Evolutionary conservation across 192 early-diverging fungal species (phyloP).

Genomic region (Funneliformis mosseae): DNA sequence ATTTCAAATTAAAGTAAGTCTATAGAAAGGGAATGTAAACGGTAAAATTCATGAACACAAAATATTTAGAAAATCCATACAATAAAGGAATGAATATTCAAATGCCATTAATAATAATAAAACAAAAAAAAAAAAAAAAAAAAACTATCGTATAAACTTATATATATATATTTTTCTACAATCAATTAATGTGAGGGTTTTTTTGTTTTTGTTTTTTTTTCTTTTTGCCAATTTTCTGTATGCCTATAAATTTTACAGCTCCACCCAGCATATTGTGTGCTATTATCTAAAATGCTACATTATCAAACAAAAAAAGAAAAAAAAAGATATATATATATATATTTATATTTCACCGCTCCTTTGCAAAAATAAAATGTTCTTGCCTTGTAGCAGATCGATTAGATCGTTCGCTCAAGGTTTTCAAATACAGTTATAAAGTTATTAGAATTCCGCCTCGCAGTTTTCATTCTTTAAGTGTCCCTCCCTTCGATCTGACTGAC

Average conservation of each 20-base stretch:
- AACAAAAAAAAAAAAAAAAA: too few relatives aligned
- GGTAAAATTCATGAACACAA: not conserved
- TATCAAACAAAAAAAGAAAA: not conserved
- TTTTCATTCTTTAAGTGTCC: not conserved
- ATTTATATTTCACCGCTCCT: not conserved
- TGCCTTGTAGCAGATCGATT: not conserved
- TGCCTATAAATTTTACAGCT: not conserved
- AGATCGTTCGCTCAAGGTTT: not conserved
- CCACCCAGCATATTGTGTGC: not conserved
- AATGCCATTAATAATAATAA: not conserved
- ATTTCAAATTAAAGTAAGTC: not conserved
- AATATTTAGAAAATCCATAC: not conserved
- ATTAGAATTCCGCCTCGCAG: not conserved
- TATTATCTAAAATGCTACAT: constrained; percentile 1
- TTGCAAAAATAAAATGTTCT: not conserved
- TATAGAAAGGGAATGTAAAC: not conserved
- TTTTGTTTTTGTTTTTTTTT: too few relatives aligned
- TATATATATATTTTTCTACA: not conserved
- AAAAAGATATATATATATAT: not conserved
- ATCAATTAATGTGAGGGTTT: not conserved
- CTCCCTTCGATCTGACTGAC: not conserved
- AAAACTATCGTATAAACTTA: not conserved
- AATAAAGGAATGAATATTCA: not conserved
- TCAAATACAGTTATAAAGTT: not conserved
- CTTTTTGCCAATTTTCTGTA: not conserved